Percentiles rank a stretch among this genome's conserved stretches.
Conservation (phyloP, 495 filamentous ascomycete species). For the Filosporella fistucella region DNA sequence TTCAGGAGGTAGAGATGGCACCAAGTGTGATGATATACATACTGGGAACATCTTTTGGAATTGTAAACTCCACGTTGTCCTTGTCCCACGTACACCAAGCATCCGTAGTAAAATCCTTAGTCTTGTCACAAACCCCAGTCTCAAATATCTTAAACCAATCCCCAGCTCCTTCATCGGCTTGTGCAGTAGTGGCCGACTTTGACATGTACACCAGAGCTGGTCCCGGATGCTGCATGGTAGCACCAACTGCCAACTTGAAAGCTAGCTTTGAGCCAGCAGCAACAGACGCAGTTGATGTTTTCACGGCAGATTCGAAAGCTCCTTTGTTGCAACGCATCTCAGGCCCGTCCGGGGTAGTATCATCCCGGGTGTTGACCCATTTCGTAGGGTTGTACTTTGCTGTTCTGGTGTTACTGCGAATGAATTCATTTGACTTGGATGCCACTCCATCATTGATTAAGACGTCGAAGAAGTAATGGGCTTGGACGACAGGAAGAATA, state of each 20-base stretch:
- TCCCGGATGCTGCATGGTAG: conserved; percentile 56
- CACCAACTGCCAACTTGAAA: conserved; percentile 45
- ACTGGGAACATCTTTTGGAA: too few relatives aligned
- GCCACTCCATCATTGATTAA: conserved; percentile 5
- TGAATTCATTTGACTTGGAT: too few relatives aligned
- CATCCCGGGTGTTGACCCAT: conserved; percentile 28
- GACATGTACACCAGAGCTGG: conserved; percentile 54
- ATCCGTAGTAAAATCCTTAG: too few relatives aligned
- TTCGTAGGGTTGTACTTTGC: conserved; percentile 27
- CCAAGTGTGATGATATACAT: too few relatives aligned
- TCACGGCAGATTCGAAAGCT: conserved; percentile 35
- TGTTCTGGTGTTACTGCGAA: conserved; percentile 1
- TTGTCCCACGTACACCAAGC: too few relatives aligned
- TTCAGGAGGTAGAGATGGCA: too few relatives aligned
- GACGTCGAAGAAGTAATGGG: conserved; percentile 15
- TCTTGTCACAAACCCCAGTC: too few relatives aligned
- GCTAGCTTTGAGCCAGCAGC: conserved; percentile 50
- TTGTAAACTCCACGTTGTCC: too few relatives aligned
- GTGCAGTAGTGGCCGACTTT: conserved; percentile 38
- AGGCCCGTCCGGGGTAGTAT: conserved; percentile 36
- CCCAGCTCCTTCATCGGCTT: conserved; percentile 43
- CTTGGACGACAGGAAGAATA: conserved; percentile 4
- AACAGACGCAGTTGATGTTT: conserved; percentile 29
- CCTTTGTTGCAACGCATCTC: conserved; percentile 56
- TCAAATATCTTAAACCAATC: conserved; percentile 57